Base-by-base conservation (phyloP, 768 basidiomycete species). In the Russula sp. region DNA sequence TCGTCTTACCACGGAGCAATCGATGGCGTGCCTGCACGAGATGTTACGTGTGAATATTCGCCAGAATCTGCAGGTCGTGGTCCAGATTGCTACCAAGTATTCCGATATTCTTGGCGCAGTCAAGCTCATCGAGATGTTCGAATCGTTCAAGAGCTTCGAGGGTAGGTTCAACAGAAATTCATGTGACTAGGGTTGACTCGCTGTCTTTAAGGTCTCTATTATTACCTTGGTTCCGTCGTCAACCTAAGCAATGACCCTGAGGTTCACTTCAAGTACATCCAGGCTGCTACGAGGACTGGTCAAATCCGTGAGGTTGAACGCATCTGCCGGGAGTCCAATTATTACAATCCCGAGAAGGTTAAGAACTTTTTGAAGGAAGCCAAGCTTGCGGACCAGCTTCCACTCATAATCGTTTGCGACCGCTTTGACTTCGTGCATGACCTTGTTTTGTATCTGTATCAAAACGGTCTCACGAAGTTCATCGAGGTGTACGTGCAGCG, bases 291-390 rank as follows among this genome's bases (percentile, higher is more conserved):
- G 2, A 86, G 96, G 32, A 99, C 97, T 34, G 95, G 96, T 45
- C 97, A 98, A 73, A 94, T 99, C 68, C 89, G 97, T 52, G 97
- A 99, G 73, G 97, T 99, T 59, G 97, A 99, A 76, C 93, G 97
- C 49, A 96, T 99, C 70, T 98, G 95, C 72, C 82, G 97, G 57
- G 97, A 99, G 77, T 93, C 90, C 74, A 98, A 98, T 76, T 80
- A 79, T 76, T 98, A 98, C 82, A 98, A 95, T 74, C 92, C 97
- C 1, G 97, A 99, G 79, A 99, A 99, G 76, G 97, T 98, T 83
- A 98, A 99, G 82, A 99, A 99, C 77, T 98, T 98, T 87, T 85
- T 98, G 74, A 98, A 98, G 75, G 97, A 99, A 72, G 95, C 97
- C 70, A 95, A 97, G 70, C 86, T 99, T 34, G 77, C 86, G 41